A percentile compares a stretch with the other conserved stretches of the same genome.
Conservation (phyloP, 208 protist species). For the Leishmania amazonensis region DNA sequence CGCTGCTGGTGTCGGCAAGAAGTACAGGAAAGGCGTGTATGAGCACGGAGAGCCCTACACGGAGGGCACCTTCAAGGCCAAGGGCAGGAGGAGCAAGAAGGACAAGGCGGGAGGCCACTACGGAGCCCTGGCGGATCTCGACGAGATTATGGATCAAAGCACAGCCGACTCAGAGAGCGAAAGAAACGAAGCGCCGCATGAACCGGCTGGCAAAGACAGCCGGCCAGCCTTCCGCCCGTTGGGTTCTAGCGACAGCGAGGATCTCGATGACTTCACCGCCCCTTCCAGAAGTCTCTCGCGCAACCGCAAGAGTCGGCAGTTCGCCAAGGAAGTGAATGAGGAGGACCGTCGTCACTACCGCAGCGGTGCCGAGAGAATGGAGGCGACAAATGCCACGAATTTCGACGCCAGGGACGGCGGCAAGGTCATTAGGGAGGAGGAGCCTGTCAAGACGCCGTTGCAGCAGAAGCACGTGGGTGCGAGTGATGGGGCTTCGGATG, state of each 20-base stretch:
- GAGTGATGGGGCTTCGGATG: no score
- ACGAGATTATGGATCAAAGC: conserved; percentile 5
- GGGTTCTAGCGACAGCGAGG: neutral
- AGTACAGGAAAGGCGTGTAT: neutral
- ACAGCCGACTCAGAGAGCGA: conserved; percentile 1
- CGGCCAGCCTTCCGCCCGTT: conserved; percentile 1
- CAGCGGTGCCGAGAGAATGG: conserved; percentile 5
- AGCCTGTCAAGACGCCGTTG: conserved; percentile 14
- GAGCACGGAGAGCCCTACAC: conserved; percentile 37
- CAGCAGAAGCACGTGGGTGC: neutral
- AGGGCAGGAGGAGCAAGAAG: conserved; percentile 17
- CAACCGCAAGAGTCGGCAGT: conserved; percentile 12
- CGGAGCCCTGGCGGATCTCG: conserved; percentile 8
- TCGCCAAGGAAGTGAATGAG: conserved; percentile 16
- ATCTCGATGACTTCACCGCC: conserved; percentile 23
- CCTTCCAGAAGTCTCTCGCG: conserved; percentile 22
- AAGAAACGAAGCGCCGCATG: conserved; percentile 23
- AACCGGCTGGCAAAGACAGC: conserved; percentile 20
- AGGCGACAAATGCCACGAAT: neutral
- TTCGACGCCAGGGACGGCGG: neutral
- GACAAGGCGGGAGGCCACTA: conserved; percentile 17
- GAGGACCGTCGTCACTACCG: neutral
- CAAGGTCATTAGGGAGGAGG: conserved; percentile 8
- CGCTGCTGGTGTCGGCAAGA: neutral
- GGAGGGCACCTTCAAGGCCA: conserved; percentile 34